Conservation (phyloP, 2,329 filamentous ascomycete genomes). For the Claviceps lovelessii region DNA sequence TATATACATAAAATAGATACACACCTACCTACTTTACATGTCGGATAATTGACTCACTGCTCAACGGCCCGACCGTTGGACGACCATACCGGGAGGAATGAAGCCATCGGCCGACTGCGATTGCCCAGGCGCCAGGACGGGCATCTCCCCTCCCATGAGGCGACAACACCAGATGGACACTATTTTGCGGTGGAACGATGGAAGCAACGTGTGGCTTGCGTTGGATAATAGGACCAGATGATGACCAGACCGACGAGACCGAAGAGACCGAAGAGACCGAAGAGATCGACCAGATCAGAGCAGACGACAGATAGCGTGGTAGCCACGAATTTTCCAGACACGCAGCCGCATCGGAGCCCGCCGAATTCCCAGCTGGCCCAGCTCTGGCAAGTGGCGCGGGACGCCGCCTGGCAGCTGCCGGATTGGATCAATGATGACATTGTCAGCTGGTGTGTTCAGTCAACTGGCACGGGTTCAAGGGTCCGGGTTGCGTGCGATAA, state of each 20-base stretch:
- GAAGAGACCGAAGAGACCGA: too few relatives aligned
- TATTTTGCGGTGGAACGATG: too few relatives aligned
- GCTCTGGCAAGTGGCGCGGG: neutral
- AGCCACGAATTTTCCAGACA: neutral
- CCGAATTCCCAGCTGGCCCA: slow-evolving; percentile 12
- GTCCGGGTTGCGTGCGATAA: too few relatives aligned
- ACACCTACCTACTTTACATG: neutral
- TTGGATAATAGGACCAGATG: neutral
- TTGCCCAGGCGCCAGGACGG: neutral
- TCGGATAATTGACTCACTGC: neutral
- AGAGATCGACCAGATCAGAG: too few relatives aligned
- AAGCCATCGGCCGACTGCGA: neutral
- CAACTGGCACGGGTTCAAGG: too few relatives aligned
- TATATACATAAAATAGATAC: neutral
- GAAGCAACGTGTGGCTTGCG: neutral
- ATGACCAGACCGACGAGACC: too few relatives aligned
- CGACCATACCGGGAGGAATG: neutral
- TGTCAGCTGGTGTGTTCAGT: too few relatives aligned
- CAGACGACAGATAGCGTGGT: neutral
- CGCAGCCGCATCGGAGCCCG: slow-evolving; percentile 11
- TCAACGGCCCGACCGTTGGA: too few relatives aligned
- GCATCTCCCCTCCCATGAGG: neutral
- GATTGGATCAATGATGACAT: too few relatives aligned
- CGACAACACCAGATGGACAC: too few relatives aligned
- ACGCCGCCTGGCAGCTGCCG: neutral